Evolutionary conservation across 1,284 basidiomycete species (phyloP).

Genomic region (Ceratobasidium sp.): DNA sequence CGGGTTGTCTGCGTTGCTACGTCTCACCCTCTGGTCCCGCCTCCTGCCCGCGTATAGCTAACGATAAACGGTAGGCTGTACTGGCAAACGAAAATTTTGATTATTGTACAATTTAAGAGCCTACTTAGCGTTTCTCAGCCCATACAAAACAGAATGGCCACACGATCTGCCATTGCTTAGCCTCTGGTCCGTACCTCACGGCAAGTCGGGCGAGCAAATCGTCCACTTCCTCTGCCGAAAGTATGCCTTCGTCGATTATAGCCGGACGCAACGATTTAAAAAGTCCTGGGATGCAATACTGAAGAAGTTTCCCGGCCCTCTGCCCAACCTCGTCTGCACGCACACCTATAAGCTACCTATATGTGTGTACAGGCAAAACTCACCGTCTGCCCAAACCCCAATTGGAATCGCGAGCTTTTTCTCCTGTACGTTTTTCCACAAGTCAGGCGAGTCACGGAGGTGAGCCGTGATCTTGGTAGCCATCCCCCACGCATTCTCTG

Average conservation of each 20-base stretch:
- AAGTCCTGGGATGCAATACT: slow-evolving; percentile 13
- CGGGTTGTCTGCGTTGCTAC: too few relatives aligned
- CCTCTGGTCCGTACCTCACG: not conserved
- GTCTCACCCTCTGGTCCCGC: too few relatives aligned
- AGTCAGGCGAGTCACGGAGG: not conserved
- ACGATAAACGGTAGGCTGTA: too few relatives aligned
- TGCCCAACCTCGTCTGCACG: slow-evolving; percentile 13
- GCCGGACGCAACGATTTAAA: slow-evolving; percentile 20
- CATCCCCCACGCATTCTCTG: slow-evolving; percentile 17
- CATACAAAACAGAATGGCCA: slow-evolving; percentile 34
- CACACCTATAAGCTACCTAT: not conserved
- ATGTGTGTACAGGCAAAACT: not conserved
- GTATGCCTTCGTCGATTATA: slow-evolving; percentile 16
- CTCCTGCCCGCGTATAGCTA: too few relatives aligned
- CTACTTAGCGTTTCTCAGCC: not conserved
- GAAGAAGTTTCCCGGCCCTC: slow-evolving; percentile 18
- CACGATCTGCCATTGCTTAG: slow-evolving; percentile 16
- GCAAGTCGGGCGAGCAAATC: slow-evolving; percentile 1
- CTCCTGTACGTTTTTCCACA: slow-evolving; percentile 34
- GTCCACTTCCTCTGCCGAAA: slow-evolving; percentile 21
- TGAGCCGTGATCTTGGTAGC: slow-evolving; percentile 13
- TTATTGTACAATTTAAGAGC: not conserved
- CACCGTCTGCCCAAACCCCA: slow-evolving; percentile 30
- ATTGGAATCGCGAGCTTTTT: slow-evolving; percentile 16
- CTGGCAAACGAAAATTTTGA: too few relatives aligned